Evolutionary conservation across 2,329 filamentous ascomycete species (phyloP), one percentile per base, ranked within the genome.

Genomic region (Ceratocystis variospora): DNA sequence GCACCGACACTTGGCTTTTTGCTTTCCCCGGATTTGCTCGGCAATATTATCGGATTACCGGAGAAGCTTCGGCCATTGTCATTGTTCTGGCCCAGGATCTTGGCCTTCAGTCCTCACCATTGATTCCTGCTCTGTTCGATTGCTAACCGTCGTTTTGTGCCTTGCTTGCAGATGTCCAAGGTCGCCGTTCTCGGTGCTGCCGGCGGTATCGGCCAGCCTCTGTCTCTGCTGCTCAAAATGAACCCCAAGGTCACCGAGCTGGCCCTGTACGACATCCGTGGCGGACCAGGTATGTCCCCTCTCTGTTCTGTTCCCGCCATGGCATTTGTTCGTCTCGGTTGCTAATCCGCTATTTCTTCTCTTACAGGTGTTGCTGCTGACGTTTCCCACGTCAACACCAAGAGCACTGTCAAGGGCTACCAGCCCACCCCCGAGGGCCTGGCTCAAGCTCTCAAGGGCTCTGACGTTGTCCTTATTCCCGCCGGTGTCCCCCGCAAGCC

Each of bases 401-500:
- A 96, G 87, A 93, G 89, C 82, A 87, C 79, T 73, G 93, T 97
- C 79, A 92, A 83, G 74, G 94, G 94, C 76, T 96, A 93, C 79
- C 87, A 91, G 72, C 84, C 91, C 71, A 87, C 83, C 70, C 81
- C 87, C 70, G 81, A 82, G 68, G 90, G 90, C 74, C 88, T 97
- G 70, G 83, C 84, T 73, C 83, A 83, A 71, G 87, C 87, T 74
- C 85, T 99, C 77, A 88, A 89, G 81, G 92, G 84, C 76, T 82
- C 91, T 74, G 91, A 97, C 79, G 87, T 99, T 73, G 90, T 99
- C 75, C 86, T 99, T 76, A 97, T 99, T 78, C 94, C 94, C 75
- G 94, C 94, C 75, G 94, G 94, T 83, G 93, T 99, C 72, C 94
- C 94, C 76, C 91, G 94, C 81, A 96, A 96, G 86, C 94, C 94